Percentiles rank a stretch among this genome's conserved stretches.
Conservation (phyloP, 163 green algal genomes). For the Coccomyxa subellipsoidea region DNA sequence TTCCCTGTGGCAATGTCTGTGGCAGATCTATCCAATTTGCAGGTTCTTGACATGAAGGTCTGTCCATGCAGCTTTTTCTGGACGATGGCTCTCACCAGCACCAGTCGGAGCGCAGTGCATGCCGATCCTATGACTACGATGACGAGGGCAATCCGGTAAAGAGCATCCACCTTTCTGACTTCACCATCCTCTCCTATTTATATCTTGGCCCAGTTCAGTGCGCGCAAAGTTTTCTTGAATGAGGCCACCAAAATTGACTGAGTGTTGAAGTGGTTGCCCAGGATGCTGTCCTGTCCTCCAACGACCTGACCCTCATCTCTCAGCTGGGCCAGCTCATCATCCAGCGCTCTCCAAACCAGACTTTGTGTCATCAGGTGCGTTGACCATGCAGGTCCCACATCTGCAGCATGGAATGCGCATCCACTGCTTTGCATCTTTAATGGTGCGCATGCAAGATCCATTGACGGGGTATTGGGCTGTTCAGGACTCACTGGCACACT, state of each 20-base stretch:
- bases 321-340: conserved; percentile 18
- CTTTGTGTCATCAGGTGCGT: conserved; percentile 14
- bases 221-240: not conserved
- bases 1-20: not conserved
- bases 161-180: not conserved
- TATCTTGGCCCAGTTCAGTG: not conserved
- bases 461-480: not conserved
- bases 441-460: not conserved
- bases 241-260: not conserved
- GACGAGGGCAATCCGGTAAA: not conserved
- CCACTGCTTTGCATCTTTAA: not conserved
- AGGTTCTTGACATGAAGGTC: not conserved
- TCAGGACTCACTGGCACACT: not conserved
- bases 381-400: not conserved
- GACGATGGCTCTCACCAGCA: conserved; percentile 10
- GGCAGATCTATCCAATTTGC: not conserved
- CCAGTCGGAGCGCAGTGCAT: conserved; percentile 20
- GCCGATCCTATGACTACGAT: conserved; percentile 18
- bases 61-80: conserved; percentile 18
- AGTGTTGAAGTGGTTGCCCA: not conserved
- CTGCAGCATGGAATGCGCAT: not conserved
- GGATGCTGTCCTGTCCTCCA: not conserved
- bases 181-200: too few species aligned
- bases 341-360: not conserved
- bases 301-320: conserved; percentile 19